These are phyloP conservation scores for Populus tremula DNA, from an alignment of 345 rosid genomes.

Conservation along the genomic window DNA sequence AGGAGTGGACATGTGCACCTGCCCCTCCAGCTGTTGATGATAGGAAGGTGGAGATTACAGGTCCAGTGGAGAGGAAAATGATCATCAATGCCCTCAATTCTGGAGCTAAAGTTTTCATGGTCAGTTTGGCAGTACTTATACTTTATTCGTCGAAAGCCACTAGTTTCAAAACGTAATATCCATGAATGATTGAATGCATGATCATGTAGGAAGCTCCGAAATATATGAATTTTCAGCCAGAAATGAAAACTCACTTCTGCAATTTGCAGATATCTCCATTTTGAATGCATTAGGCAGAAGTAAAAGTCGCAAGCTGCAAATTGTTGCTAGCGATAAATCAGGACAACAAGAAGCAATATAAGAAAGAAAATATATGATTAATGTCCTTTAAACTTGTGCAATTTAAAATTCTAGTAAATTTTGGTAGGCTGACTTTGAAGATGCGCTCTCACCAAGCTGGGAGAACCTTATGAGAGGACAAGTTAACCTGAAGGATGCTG, in stretches of 20 bases:
- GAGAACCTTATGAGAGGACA: slow-evolving; percentile 92
- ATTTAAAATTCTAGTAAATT: background rate
- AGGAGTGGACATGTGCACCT: slow-evolving; percentile 63
- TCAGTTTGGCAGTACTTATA: slow-evolving; percentile 13
- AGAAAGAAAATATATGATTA: too few species aligned
- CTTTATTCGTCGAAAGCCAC: too few species aligned
- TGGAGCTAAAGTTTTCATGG: slow-evolving; percentile 96
- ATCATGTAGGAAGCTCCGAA: too few species aligned
- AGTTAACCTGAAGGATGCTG: slow-evolving; percentile 84
- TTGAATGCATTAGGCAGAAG: too few species aligned
- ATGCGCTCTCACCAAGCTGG: slow-evolving; percentile 91
- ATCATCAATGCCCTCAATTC: slow-evolving; percentile 94
- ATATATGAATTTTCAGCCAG: too few species aligned
- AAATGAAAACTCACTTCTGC: too few species aligned
- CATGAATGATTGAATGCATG: background rate
- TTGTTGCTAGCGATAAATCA: too few species aligned
- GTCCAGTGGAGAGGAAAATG: slow-evolving; percentile 94
- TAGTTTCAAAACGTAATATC: too few species aligned
- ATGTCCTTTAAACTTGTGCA: too few species aligned
- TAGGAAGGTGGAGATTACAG: slow-evolving; percentile 81
- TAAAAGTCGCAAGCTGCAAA: too few species aligned
- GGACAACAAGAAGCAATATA: too few species aligned
- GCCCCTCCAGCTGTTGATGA: slow-evolving; percentile 78
- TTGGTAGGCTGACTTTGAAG: slow-evolving; percentile 83
- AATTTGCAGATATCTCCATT: too few species aligned